Base-by-base conservation (phyloP, 1,139 yeast species). In the Yamadazyma sp. region DNA sequence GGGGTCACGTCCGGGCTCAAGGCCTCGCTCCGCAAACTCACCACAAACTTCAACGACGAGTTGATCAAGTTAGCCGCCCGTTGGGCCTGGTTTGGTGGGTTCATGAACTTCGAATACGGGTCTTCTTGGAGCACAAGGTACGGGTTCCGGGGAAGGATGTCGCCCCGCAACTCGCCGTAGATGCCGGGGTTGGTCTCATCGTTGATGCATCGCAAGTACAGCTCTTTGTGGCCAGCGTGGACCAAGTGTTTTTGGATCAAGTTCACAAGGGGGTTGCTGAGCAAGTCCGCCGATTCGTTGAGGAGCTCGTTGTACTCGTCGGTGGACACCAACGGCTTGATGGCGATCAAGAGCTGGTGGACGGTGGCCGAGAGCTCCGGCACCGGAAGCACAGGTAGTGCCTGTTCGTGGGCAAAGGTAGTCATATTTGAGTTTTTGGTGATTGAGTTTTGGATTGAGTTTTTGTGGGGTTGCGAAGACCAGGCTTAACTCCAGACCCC, bases 71-170 rank as follows among this genome's bases (percentile, higher is more conserved):
- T 81, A 2, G 89, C 81, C 4, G 89, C 80, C 33, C 90, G 59
- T 45, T 79, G 82, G 3, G 78, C 67, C 60, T 84, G 92, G 42
- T 75, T 67, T 5, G 87, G 85, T 23, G 82, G 80, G 41, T 72
- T 76, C 41, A 71, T 58, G n/a, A 76, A 70, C 49, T 67, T 66
- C 14, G 73, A 57, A 47, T 78, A 71, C 0, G 90, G 89, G 49
- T 84, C 94, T 52, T 83, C 85, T 47, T 83, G 88, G 22, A 84
- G 59, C 7, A 84, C 75, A 48, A 84, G 67, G 50, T 82, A 84
- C 0, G 94, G 94, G 52, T 84, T 84, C 43, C 90, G 64, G 4
- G 94, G 94, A 37, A 84, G 64, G 2, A 84, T 80, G 49, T 81
- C 85, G 11, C 82, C 82, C 37, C 78, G 60, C 29, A 77, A 59